Conservation (phyloP, 2,329 filamentous ascomycete species). For the Leptographium lundbergii region DNA sequence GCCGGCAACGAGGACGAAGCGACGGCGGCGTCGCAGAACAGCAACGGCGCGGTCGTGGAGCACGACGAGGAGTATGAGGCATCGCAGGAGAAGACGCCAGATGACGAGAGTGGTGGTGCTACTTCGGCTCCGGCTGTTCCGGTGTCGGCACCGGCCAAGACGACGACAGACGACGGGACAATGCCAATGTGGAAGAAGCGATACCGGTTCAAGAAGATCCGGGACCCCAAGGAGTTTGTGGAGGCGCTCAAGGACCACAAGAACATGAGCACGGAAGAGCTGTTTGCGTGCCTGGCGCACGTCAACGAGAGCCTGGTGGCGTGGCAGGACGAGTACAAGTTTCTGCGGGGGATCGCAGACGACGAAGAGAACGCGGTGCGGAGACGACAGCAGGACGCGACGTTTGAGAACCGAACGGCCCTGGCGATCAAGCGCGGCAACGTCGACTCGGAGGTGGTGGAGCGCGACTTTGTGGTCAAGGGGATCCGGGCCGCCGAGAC, state of each 20-base stretch:
- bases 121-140: neutral
- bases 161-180: neutral
- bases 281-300: slow-evolving; percentile 31
- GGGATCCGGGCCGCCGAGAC: slow-evolving; percentile 35
- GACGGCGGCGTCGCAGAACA: neutral
- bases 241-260: slow-evolving; percentile 36
- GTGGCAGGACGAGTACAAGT: slow-evolving; percentile 43
- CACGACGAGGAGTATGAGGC: neutral
- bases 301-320: slow-evolving; percentile 32
- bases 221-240: slow-evolving; percentile 35
- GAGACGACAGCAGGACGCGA: slow-evolving; percentile 27
- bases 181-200: slow-evolving; percentile 19
- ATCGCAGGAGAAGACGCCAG: neutral
- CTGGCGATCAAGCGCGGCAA: slow-evolving; percentile 34
- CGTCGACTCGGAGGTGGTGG: slow-evolving; percentile 30
- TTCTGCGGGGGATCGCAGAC: slow-evolving; percentile 36
- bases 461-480: slow-evolving; percentile 38
- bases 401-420: slow-evolving; percentile 22
- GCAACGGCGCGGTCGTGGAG: neutral
- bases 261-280: slow-evolving; percentile 31
- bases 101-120: neutral
- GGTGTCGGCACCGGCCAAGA: neutral
- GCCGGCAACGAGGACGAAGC: neutral
- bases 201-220: slow-evolving; percentile 37
- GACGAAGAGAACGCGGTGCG: slow-evolving; percentile 45